Base-by-base conservation (phyloP, 176 grass and related monocot genomes). In the Carex cristatella region DNA sequence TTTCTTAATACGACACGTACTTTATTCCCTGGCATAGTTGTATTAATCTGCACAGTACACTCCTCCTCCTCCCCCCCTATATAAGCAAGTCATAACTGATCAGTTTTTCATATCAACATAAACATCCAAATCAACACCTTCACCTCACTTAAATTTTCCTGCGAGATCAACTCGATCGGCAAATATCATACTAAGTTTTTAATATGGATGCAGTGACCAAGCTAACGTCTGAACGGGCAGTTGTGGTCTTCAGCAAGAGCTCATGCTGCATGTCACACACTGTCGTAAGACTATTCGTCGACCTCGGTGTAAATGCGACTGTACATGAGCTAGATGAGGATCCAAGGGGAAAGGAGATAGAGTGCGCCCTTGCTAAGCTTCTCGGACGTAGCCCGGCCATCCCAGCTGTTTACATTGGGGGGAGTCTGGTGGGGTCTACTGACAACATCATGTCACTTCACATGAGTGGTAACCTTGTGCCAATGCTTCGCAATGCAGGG, bases 261-360 rank as follows among this genome's bases (percentile, higher is more conserved):
- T 94, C 95, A 0, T 98, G 95, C 86, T 93, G 95, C 91, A 94
- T 94, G 92, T 93, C 89, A 83, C 95, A 94, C 95, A 90, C 89
- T 1, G 86, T 93, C 76, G 86, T 81, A 38, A 89, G 91, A 10
- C 86, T 90, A 32, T 81, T 93, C 37, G 27, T 70, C 5, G 86
- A 90, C 27, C 91, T 93, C 13, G 91, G 91, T 3, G 91, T 93
- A 49, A 78, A 90, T 60, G 30, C 88, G 2, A 56, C 65, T 19
- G 88, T 90, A 15, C 65, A 90, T 33, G 88, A 92, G 83, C 83
- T 90, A 1, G 91, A 92, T 62, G 78, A 90, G 86, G 83, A 88
- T 32, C 83, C 83, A 4, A 71, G 48, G 27, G 91, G 84, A 23
- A 86, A 12, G 48, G 86, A 88, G 60, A 88, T 90, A 59, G 91